A percentile compares a stretch with the other conserved stretches of the same genome.
Conservation (phyloP, 169 alveolate genomes). For the Eimeria necatrix region DNA sequence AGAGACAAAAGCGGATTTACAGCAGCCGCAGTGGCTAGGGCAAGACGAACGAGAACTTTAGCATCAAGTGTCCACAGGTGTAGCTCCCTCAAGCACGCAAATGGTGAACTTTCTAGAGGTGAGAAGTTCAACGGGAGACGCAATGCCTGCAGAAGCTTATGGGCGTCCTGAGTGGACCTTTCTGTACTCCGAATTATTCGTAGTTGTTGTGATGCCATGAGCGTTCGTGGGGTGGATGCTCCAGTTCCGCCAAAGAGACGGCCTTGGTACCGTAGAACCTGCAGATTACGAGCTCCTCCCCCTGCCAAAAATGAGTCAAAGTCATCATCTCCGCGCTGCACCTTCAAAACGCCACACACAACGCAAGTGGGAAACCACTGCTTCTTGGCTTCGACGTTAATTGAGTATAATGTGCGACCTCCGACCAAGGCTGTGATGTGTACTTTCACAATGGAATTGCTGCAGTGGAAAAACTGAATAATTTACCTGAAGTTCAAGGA, state of each 20-base stretch:
- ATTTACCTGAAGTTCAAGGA: slow-evolving; percentile 54
- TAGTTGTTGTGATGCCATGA: slow-evolving; percentile 29
- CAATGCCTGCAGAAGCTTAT: neutral
- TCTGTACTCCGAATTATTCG: slow-evolving; percentile 1
- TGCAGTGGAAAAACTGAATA: no score
- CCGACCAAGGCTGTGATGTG: no score
- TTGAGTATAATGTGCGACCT: no score
- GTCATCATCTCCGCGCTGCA: slow-evolving; percentile 73
- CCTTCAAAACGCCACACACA: neutral
- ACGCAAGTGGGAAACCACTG: no score
- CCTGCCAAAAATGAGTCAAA: slow-evolving; percentile 61
- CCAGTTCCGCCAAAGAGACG: slow-evolving; percentile 72
- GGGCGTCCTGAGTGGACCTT: neutral
- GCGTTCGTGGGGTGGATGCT: slow-evolving; percentile 66
- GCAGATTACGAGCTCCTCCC: slow-evolving; percentile 65
- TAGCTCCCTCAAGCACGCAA: slow-evolving; percentile 58
- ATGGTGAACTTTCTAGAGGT: slow-evolving; percentile 57
- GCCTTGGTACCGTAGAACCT: slow-evolving; percentile 64
- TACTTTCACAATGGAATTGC: no score
- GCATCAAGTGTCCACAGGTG: slow-evolving; percentile 70
- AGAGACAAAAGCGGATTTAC: slow-evolving; percentile 51
- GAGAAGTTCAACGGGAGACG: slow-evolving; percentile 27
- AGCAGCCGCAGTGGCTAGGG: slow-evolving; percentile 63
- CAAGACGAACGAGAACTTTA: slow-evolving; percentile 63
- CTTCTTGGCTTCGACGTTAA: no score